Evolutionary conservation across 2,329 filamentous ascomycete genomes (phyloP), one percentile per base, ranked within the genome.

Genomic region (Trichoderma arundinaceum): DNA sequence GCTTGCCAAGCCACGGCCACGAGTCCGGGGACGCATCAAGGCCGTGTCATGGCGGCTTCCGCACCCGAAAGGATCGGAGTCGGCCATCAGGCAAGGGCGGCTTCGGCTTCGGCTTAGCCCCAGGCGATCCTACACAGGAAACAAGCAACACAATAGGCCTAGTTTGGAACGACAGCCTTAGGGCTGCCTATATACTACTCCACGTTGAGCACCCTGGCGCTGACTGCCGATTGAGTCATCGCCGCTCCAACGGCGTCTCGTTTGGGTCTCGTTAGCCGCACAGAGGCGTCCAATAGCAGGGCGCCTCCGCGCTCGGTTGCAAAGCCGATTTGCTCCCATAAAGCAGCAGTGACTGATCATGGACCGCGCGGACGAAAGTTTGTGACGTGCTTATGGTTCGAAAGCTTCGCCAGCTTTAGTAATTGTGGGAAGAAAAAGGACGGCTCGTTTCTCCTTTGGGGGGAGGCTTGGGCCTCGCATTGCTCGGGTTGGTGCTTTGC

Each of bases 301-400:
- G 12, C 3, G 28, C 9, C 10, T 35, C 52, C 43, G 53, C n/a
- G 53, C 19, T 41, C 32, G 32, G 43, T 13, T 32, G 4, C 7
- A 19, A 38, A 28, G 44, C 33, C 33, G 32, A 35, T 38, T 60
- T 51, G 28, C 10, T 22, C 28, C 13, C 12, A 6, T 22, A n/a
- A 46, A 8, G 19, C 19, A 32, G 22, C 22, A 7, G 9, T 48
- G 41, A 22, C 43, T 33, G 17, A 22, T 39, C 17, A 12, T 51
- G 22, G 17, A 49, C 43, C 33, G 57, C 57, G 57, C 57, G 57
- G 57, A 41, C 15, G 17, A 60, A 51, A 60, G 57, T 60, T 60
- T 60, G 44, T 38, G 35, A 41, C 44, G 44, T 41, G 57, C 57
- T 60, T 51, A 51, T 28, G 32, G 33, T 10, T 15, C 33, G 35